Evolutionary conservation across 345 rosid species (phyloP).

Genomic region (Turnera subulata): DNA sequence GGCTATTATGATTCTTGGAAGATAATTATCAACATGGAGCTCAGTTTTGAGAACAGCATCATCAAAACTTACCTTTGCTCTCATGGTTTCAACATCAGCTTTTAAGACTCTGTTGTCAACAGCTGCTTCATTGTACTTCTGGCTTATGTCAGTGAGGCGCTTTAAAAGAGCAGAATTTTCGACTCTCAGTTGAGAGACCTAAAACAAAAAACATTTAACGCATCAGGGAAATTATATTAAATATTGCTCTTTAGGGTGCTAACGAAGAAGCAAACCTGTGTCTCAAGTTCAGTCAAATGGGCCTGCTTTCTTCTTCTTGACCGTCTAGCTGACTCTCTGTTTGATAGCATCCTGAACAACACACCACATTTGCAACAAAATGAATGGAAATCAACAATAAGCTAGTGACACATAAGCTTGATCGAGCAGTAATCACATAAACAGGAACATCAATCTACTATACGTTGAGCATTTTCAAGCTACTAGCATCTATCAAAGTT

Average conservation of each 20-base stretch:
- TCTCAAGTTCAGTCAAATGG: slow-evolving; percentile 30
- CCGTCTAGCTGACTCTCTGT: slow-evolving; percentile 32
- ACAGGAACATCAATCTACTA: neutral
- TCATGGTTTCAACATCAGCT: slow-evolving; percentile 28
- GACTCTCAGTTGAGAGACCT: slow-evolving; percentile 28
- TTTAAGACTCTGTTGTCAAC: slow-evolving; percentile 31
- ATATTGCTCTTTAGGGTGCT: neutral
- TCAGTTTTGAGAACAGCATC: neutral
- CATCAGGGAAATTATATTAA: slow-evolving; percentile 5
- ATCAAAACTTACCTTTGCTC: slow-evolving; percentile 21
- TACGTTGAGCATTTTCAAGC: neutral
- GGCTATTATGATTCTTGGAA: too few relatives aligned
- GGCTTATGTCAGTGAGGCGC: slow-evolving; percentile 19
- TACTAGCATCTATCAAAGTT: too few relatives aligned
- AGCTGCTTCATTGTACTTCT: slow-evolving; percentile 28
- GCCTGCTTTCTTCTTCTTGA: slow-evolving; percentile 36
- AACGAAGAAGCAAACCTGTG: slow-evolving; percentile 17
- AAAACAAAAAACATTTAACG: neutral
- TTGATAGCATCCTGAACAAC: slow-evolving; percentile 28
- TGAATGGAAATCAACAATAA: neutral
- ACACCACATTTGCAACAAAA: slow-evolving; percentile 9
- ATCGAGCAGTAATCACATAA: neutral
- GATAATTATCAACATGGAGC: neutral
- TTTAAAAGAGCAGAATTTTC: slow-evolving; percentile 27
- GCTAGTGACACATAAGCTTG: neutral